phyloP scores from a whole-genome alignment of 129 eudicot species.

The Arctium minus region DNA sequence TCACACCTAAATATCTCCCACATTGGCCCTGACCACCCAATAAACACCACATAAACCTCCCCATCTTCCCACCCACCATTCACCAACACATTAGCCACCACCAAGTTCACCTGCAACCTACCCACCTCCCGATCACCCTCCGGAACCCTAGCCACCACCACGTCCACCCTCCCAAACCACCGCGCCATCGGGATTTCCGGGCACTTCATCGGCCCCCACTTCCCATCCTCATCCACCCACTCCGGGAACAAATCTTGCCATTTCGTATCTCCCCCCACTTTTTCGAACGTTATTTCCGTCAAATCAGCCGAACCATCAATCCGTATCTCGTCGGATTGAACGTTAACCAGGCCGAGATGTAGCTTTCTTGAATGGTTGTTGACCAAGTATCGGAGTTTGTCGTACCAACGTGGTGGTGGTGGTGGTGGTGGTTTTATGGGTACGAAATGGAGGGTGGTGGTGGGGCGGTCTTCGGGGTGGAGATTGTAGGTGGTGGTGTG shows the following conservation, averaged over 20 bases:
- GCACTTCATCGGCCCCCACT: constrained; percentile 37
- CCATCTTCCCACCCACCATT: constrained; percentile 34
- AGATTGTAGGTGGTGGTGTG: constrained; percentile 28
- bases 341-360: constrained; percentile 47
- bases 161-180: constrained; percentile 38
- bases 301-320: constrained; percentile 23
- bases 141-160: constrained; percentile 61
- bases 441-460: neutral
- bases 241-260: constrained; percentile 65
- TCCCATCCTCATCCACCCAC: constrained; percentile 53
- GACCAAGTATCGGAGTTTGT: constrained; percentile 3
- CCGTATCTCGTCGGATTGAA: neutral
- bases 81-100: constrained; percentile 57
- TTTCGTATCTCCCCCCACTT: constrained; percentile 2
- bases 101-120: constrained; percentile 70
- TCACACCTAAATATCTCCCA: constrained; percentile 80
- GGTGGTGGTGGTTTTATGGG: neutral
- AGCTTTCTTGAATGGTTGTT: neutral
- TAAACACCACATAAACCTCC: constrained; percentile 49
- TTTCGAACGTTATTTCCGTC: constrained; percentile 36
- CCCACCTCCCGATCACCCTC: constrained; percentile 49
- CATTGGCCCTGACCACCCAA: constrained; percentile 63
- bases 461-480: neutral
- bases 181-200: constrained; percentile 63
- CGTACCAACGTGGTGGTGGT: constrained; percentile 33